Base-by-base conservation (phyloP, 2,329 filamentous ascomycete genomes). In the Sphaceloma murrayae region DNA sequence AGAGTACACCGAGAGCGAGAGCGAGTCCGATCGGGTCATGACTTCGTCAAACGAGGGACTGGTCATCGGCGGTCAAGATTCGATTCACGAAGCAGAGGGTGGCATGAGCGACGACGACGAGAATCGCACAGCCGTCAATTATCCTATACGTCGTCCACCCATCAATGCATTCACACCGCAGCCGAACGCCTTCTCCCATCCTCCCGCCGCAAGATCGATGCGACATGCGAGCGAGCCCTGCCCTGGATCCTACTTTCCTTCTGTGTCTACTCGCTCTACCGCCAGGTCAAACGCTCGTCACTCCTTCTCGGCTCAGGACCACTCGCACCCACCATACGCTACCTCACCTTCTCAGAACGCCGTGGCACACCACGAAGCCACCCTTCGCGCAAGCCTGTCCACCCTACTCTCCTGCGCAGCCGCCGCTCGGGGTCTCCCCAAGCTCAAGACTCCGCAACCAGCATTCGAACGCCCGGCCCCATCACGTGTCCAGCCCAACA, bases 351-450 rank as follows among this genome's bases (percentile, higher is more conserved):
- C 77, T 3, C 78, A 85, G 54, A 85, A 86, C 53, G 80, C 85
- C 36, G 56, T 58, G 8, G 54, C 54, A 7, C 87, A 96, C 54
- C 88, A 96, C 55, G 91, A 98, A 55, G 91, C 87, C 21, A 91
- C 87, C 2, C 72, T 98, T 8, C 80, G 91, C 24, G 87, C 91
- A 14, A 94, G 86, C 38, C 72, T 98, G n/a, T 94, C 87, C 1
- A 96, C 91, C 0, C 73, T 98, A 9, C 75, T 98, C 9, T 95
- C 89, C n/a, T 94, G 86, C 56, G 89, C 87, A 0, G 87, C 88
- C 2, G 91, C 89, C 0, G 91, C 89, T 1, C 77, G 91, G 32
- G 82, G 83, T 3, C 69, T 91, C 11, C 78, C 82, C 1, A 94
- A 91, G 62, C 56, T 55, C 47, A 65, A 62, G 34, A 57, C 49